Evolutionary conservation across 352 stramenopile species (phyloP), one percentile per base, ranked within the genome.

Genomic region (Aphanomyces cochlioides): DNA sequence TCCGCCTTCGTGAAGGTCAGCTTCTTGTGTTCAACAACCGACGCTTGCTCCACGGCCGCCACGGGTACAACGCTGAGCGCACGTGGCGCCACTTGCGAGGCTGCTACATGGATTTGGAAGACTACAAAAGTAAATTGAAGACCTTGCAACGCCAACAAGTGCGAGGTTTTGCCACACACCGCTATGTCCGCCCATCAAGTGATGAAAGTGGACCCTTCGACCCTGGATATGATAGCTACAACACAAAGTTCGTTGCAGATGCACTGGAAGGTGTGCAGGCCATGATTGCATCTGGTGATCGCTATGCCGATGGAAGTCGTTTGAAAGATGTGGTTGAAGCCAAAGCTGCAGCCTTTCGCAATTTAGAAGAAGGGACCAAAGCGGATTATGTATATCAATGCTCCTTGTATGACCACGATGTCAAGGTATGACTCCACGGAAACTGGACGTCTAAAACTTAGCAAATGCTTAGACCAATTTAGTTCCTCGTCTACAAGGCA

Each of bases 1-100:
- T 86, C 65, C 87, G 75, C 15, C 74, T 95, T 8, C 5, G 74
- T 36, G 73, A 79, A 37, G 88, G 88, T 19, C 80, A 96, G 37
- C 79, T 95, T 56, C 67, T 96, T 13, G 79, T 93, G 1, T 96
- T 96, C 67, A 96, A 96, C 75, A 96, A 96, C 72, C 76, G 83
- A 48, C 79, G 89, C 40, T 92, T 96, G 83, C 75, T 96, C 8
- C 88, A 97, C 77, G 89, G 87, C 21, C 75, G 90, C 47, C 77
- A 78, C 8, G 76, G 59, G 3, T 96, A 95, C 77, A 74, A 78
- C 45, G 73, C 81, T 8, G 68, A 77, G 13, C 67, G 73, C 65
- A 78, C 71, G 39, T 61, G 57, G 38, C 76, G 88, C n/a, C 88
- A 95, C 77, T 78, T 97, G 37, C 79, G 93, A 60, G 87, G 88